Percentiles rank a stretch among this genome's conserved stretches.
Evolutionary conservation across 2,329 filamentous ascomycete genomes (phyloP).

Genomic region (Botrytis sinoallii): DNA sequence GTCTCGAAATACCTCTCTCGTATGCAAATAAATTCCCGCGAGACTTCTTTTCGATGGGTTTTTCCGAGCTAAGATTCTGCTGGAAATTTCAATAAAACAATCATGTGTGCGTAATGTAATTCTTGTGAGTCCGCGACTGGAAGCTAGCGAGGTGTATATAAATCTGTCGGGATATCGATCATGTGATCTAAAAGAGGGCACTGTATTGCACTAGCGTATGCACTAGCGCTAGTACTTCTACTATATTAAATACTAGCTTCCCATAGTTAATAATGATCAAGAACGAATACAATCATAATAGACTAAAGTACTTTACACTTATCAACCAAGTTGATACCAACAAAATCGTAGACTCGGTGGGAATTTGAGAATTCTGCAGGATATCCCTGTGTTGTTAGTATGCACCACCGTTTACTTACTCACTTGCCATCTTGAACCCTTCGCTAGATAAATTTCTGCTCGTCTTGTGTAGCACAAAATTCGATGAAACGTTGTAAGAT

Average conservation of each 20-base stretch:
- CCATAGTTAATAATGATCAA: too few relatives aligned
- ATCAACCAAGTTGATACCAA: too few relatives aligned
- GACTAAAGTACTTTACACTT: too few relatives aligned
- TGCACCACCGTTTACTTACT: rapidly evolving
- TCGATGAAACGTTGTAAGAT: rapidly evolving
- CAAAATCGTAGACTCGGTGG: too few relatives aligned
- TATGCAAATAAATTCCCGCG: rapidly evolving
- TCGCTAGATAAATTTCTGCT: rapidly evolving
- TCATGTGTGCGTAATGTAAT: background rate
- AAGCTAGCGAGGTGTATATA: background rate
- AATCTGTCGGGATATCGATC: too few relatives aligned
- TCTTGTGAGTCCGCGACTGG: background rate
- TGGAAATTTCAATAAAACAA: rapidly evolving
- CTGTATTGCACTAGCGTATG: too few relatives aligned
- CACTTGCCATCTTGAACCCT: background rate
- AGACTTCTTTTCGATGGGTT: background rate
- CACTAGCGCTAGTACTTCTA: too few relatives aligned
- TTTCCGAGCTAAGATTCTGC: rapidly evolving
- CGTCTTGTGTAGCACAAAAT: rapidly evolving
- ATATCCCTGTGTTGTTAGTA: background rate
- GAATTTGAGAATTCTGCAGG: background rate
- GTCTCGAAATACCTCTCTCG: background rate
- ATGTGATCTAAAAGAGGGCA: too few relatives aligned
- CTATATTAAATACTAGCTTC: too few relatives aligned
- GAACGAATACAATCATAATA: too few relatives aligned